Evolutionary conservation across 2,329 filamentous ascomycete species (phyloP), one percentile per base, ranked within the genome.

Genomic region (Monosporascus sp.): DNA sequence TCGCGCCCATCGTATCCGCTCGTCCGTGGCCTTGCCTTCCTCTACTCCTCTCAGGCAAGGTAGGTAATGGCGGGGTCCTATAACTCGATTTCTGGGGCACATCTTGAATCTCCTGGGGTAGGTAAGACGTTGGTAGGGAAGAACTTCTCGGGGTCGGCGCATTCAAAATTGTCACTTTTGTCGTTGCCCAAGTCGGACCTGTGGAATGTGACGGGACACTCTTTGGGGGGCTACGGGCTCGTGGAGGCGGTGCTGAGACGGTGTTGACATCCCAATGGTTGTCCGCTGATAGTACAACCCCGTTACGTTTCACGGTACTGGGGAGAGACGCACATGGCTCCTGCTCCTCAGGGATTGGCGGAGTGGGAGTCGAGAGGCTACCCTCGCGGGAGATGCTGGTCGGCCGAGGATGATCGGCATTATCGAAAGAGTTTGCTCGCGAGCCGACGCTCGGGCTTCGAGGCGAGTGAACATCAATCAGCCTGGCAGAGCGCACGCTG

Each of bases 401-500:
- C 15, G 72, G 67, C 15, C 74, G 73, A 14, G 66, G 62, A n/a
- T 73, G 69, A 36, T 79, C 76, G 14, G 70, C 66, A 22, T 14
- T 34, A 34, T 80, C 78, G 1, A 74, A 58, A 0, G 78, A 82
- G 27, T 71, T 74, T 45, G 73, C 69, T 38, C 76, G 74, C n/a
- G 80, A 81, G 42, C 70, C 70, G 9, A 67, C 62, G 15, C 66
- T 67, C 14, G 79, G 78, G 57, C 77, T 82, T 57, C 76, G 78
- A 20, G 78, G 78, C 11, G 72, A 73, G 8, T 74, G 60, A 5
- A 84, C 80, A 37, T 84, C 80, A 25, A 84, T 79, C 37, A 84
- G 70, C n/a, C 81, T 77, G 37, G 79, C 76, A 3, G 81, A 83
- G 55, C 76, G 76, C 18, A 81, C 71, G 58, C 79, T 82, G 3